Evolutionary conservation across 352 stramenopile species (phyloP), one percentile per base, ranked within the genome.

Genomic region (Peronospora destructor): DNA sequence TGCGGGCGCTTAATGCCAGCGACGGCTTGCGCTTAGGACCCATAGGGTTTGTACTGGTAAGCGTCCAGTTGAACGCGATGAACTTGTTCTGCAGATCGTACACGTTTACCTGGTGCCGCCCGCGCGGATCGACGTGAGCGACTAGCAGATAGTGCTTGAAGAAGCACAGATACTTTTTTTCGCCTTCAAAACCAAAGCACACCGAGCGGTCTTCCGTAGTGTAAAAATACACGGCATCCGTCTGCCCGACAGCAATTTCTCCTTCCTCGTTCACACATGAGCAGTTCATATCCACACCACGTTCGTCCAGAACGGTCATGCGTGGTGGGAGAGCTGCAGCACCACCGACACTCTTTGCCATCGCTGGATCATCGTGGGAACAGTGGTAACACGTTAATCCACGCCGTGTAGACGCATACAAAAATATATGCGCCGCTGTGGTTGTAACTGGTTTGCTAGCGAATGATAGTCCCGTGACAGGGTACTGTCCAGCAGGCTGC

Each of bases 41-140:
- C 54, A 74, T 66, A 5, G 53, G 40, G 34, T 64, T 68, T 12
- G 74, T 81, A 40, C 72, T 84, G 14, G 83, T 92, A 11, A 94
- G 68, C 26, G 81, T 91, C 71, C 80, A 90, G 57, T 96, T 94
- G 64, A 95, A 96, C 10, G 84, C 87, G 30, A 96, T 92, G 29
- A 95, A 94, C 58, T 96, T 96, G 66, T 96, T 96, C 44, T 90
- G 74, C 26, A 95, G 56, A 52, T 96, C 87, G 66, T 96, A 96
- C 26, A 95, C 75, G 51, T 94, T 95, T 50, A 94, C 73, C 48
- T 92, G 81, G 49, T 92, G 79, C 9, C 85, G 79, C 2, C 79
- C 77, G 40, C 82, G 77, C 6, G 83, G 76, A 19, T 94, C 83
- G 19, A 91, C 79, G 40, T 94, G 83, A 1, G 79, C 81, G 0